phyloP scores from a whole-genome alignment of 148 eudicot species.

The Cornus florida region DNA sequence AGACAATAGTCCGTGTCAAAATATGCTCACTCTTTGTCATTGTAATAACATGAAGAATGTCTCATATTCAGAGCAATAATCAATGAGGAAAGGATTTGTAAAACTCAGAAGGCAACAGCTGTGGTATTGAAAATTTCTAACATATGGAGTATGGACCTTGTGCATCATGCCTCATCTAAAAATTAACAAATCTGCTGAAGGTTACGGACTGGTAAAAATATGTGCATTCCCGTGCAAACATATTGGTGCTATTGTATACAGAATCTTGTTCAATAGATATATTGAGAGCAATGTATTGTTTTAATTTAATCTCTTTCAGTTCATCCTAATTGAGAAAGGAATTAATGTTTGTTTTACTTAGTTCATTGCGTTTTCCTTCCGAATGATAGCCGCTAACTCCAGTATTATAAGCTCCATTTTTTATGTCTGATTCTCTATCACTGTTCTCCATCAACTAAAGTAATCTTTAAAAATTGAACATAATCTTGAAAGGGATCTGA shows the following conservation, averaged over 20 bases:
- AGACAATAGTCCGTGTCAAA: not conserved
- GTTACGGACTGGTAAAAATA: not conserved
- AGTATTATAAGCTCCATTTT: not conserved
- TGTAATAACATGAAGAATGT: not conserved
- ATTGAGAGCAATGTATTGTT: constrained; percentile 1
- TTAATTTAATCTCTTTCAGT: not conserved
- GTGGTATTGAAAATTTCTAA: not conserved
- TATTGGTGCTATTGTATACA: not conserved
- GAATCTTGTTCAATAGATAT: not conserved
- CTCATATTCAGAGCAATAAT: not conserved
- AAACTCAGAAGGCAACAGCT: not conserved
- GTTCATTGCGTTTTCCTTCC: not conserved
- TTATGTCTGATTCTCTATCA: too few species aligned
- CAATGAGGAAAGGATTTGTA: not conserved
- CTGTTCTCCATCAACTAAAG: not conserved
- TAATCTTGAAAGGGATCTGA: too few species aligned
- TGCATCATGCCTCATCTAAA: not conserved
- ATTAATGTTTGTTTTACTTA: not conserved
- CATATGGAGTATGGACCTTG: not conserved
- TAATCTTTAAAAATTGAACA: not conserved
- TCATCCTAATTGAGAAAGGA: not conserved
- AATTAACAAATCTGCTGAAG: not conserved
- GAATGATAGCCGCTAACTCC: not conserved
- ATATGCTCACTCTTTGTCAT: not conserved
- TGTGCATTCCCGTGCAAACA: not conserved